Conservation (phyloP, 345 rosid genomes). For the Eucalyptus marginata region DNA sequence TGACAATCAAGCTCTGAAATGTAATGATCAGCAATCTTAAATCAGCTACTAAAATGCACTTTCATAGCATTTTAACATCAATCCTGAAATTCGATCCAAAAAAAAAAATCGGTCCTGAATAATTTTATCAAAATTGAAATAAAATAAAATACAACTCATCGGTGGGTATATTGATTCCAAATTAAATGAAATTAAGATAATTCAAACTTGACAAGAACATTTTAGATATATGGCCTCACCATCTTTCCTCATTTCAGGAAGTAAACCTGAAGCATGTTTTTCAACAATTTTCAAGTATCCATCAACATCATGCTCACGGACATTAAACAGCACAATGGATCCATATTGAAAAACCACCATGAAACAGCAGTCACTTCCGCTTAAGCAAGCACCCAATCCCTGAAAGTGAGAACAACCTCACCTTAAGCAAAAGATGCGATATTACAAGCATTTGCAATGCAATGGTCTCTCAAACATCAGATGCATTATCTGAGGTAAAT, state of each 20-base stretch:
- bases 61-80: neutral
- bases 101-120: neutral
- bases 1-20: neutral
- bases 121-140: neutral
- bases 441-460: neutral
- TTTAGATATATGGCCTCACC: conserved; percentile 30
- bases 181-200: neutral
- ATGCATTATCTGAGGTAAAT: neutral
- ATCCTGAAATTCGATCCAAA: neutral
- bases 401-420: conserved; percentile 12
- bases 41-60: neutral
- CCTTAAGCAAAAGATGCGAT: neutral
- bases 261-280: conserved; percentile 81
- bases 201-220: neutral
- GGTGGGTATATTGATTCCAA: neutral
- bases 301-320: conserved; percentile 71
- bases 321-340: conserved; percentile 86
- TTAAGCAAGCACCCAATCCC: conserved; percentile 53
- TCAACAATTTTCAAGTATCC: conserved; percentile 75
- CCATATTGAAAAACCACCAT: conserved; percentile 94
- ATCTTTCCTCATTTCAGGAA: conserved; percentile 91
- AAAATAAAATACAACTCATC: neutral
- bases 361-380: conserved; percentile 71
- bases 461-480: neutral
- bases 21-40: neutral